Evolutionary conservation across 352 stramenopile genomes (phyloP).

Genomic region (Globisporangium acanthophoron): DNA sequence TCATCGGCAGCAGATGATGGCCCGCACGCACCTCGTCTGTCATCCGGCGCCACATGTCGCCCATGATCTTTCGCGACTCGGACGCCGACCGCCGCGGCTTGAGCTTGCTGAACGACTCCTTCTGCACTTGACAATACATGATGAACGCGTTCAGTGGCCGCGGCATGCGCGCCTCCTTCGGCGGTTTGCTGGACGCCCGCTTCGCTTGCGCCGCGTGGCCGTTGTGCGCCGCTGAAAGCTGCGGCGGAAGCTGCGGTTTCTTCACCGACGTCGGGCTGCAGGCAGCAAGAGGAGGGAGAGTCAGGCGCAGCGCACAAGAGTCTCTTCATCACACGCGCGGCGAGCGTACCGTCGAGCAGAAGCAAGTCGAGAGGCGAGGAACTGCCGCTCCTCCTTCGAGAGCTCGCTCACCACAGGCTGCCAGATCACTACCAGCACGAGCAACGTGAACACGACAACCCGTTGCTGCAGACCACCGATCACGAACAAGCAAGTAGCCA

Average conservation of each 20-base stretch:
- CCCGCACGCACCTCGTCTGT: conserved; percentile 44
- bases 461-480: neutral
- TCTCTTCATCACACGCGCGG: neutral
- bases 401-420: conserved; percentile 68
- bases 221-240: conserved; percentile 6
- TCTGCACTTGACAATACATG: conserved; percentile 78
- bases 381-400: conserved; percentile 57
- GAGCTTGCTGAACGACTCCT: conserved; percentile 49
- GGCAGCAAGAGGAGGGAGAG: neutral
- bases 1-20: too few relatives aligned
- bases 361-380: conserved; percentile 47
- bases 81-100: conserved; percentile 51
- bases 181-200: conserved; percentile 16
- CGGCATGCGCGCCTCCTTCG: conserved; percentile 32
- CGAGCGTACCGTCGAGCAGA: conserved; percentile 30
- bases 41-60: conserved; percentile 80
- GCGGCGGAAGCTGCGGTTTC: conserved; percentile 13
- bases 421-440: conserved; percentile 41
- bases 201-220: conserved; percentile 21
- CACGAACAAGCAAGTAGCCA: neutral
- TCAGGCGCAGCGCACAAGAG: neutral
- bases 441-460: neutral
- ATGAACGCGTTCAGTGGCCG: conserved; percentile 81
- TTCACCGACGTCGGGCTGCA: conserved; percentile 44
- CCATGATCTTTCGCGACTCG: conserved; percentile 74